phyloP scores from a whole-genome alignment of 2,329 filamentous ascomycete species.

The Juglanconis oblonga region DNA sequence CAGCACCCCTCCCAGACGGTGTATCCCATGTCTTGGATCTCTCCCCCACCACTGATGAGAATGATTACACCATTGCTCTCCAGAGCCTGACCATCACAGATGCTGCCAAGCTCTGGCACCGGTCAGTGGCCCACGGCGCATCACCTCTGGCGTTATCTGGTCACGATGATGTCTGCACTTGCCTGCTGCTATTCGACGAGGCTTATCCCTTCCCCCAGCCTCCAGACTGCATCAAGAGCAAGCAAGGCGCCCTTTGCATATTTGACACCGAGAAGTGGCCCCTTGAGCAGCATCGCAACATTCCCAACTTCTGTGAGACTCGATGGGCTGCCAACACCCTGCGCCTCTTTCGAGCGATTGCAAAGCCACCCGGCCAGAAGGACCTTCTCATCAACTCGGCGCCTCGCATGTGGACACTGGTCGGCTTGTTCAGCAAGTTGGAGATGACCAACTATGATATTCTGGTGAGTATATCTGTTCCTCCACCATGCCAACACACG shows the following conservation, averaged over 20 bases:
- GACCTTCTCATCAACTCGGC: slow-evolving; percentile 61
- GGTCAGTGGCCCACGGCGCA: slow-evolving; percentile 1
- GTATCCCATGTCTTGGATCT: slow-evolving; percentile 14
- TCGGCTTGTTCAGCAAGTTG: slow-evolving; percentile 58
- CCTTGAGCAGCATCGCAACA: slow-evolving; percentile 30
- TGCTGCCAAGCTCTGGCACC: slow-evolving; percentile 16
- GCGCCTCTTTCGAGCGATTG: slow-evolving; percentile 57
- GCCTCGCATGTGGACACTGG: slow-evolving; percentile 64
- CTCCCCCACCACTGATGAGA: slow-evolving; percentile 12
- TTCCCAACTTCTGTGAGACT: slow-evolving; percentile 60
- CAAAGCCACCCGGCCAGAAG: slow-evolving; percentile 35
- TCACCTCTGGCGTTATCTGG: slow-evolving; percentile 2
- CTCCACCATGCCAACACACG: slow-evolving; percentile 8
- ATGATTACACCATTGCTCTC: slow-evolving; percentile 10
- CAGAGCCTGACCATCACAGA: slow-evolving; percentile 4
- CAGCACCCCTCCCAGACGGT: not conserved
- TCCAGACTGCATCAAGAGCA: not conserved
- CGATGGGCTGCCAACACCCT: slow-evolving; percentile 64
- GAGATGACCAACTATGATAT: slow-evolving; percentile 38
- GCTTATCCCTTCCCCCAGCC: not conserved
- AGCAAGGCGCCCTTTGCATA: not conserved
- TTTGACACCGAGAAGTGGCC: slow-evolving; percentile 12
- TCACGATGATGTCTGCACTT: slow-evolving; percentile 16
- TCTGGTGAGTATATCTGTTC: slow-evolving; percentile 32
- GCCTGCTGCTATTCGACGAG: not conserved